These are phyloP conservation scores for Ehretia macrophylla DNA, from an alignment of 257 asterid genomes.

Conservation along the genomic window DNA sequence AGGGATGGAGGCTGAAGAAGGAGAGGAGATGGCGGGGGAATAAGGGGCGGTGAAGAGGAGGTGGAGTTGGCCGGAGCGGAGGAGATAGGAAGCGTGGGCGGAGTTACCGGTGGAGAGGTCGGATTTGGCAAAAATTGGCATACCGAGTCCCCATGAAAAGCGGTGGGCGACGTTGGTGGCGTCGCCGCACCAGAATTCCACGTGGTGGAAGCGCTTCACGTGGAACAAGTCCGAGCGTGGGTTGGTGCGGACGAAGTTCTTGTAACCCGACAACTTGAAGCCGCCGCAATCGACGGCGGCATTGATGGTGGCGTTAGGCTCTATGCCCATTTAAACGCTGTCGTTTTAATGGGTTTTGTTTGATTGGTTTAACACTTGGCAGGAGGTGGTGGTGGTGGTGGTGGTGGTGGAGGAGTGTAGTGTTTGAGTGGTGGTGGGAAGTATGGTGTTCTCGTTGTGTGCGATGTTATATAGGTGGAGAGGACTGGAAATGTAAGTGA, in stretches of 20 bases:
- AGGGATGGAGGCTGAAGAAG: slow-evolving; percentile 60
- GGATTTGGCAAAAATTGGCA: slow-evolving; percentile 72
- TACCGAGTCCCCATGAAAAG: slow-evolving; percentile 88
- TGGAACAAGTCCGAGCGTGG: slow-evolving; percentile 62
- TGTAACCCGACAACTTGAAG: slow-evolving; percentile 58
- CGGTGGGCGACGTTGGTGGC: slow-evolving; percentile 74
- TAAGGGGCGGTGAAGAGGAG: slow-evolving; percentile 86
- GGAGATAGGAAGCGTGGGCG: slow-evolving; percentile 78
- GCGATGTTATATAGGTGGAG: not conserved
- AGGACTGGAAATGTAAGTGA: not conserved
- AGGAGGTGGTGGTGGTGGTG: not conserved
- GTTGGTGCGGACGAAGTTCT: slow-evolving; percentile 51
- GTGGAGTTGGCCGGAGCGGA: slow-evolving; percentile 64
- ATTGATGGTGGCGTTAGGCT: not conserved
- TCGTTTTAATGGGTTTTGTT: not conserved
- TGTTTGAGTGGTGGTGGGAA: not conserved
- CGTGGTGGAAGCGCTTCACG: slow-evolving; percentile 71
- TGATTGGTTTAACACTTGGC: no score
- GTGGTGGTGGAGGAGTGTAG: not conserved
- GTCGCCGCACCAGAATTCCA: slow-evolving; percentile 90
- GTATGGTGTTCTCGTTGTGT: not conserved
- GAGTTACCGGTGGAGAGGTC: slow-evolving; percentile 92
- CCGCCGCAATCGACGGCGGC: slow-evolving; percentile 3
- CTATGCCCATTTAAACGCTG: not conserved
- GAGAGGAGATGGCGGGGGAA: slow-evolving; percentile 44